These are phyloP conservation scores for Fraxinus sp. DNA, from an alignment of 305 asterid species.

Conservation along the genomic window DNA sequence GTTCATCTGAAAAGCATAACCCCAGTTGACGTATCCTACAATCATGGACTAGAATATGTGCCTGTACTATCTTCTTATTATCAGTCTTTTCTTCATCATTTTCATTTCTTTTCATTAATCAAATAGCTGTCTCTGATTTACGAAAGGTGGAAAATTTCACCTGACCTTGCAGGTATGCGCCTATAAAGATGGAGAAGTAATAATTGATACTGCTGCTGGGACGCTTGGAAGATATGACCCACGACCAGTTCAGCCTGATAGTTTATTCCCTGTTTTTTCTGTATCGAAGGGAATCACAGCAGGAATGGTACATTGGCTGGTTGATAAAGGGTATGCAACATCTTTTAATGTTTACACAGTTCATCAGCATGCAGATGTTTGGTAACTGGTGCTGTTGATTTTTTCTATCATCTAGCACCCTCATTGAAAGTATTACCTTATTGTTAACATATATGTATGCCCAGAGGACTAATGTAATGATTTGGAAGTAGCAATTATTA, in stretches of 20 bases:
- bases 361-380: slow-evolving; percentile 22
- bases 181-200: slow-evolving; percentile 94
- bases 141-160: not conserved
- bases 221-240: slow-evolving; percentile 97
- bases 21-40: not conserved
- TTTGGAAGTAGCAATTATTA: not conserved
- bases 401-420: slow-evolving; percentile 3
- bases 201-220: slow-evolving; percentile 98
- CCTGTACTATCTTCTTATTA: not conserved
- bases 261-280: slow-evolving; percentile 91
- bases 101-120: not conserved
- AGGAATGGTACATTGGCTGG: slow-evolving; percentile 96
- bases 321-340: slow-evolving; percentile 73
- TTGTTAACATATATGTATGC: not conserved
- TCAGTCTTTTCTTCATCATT: not conserved
- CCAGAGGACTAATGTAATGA: not conserved
- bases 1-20: not conserved
- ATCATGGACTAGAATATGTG: not conserved
- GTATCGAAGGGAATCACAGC: slow-evolving; percentile 94
- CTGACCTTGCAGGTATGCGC: slow-evolving; percentile 73
- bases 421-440: slow-evolving; percentile 11
- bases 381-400: slow-evolving; percentile 16
- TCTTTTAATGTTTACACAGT: slow-evolving; percentile 12
- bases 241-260: slow-evolving; percentile 97
- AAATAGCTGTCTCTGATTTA: not conserved